Conservation (phyloP, 257 asterid species). For the Galeopsis tetrahit region DNA sequence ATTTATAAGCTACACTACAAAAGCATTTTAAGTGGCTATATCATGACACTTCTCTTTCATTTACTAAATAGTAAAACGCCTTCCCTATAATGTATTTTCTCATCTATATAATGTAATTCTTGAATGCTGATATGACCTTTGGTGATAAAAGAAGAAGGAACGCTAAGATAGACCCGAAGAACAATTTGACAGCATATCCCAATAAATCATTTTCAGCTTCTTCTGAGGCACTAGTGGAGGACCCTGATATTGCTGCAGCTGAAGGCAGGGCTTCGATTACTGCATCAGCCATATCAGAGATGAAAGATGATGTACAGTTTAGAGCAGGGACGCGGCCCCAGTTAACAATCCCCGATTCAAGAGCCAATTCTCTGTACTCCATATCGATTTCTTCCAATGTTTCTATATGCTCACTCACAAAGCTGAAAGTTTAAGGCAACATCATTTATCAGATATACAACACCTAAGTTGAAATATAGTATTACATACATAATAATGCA, state of each 20-base stretch:
- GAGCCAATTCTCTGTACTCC: constrained; percentile 90
- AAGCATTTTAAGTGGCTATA: constrained; percentile 14
- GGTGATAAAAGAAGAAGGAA: constrained; percentile 74
- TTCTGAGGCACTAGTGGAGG: constrained; percentile 39
- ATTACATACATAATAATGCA: neutral
- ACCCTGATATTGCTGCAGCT: constrained; percentile 58
- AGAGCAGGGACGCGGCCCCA: constrained; percentile 99
- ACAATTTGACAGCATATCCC: constrained; percentile 50
- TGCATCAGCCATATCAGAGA: constrained; percentile 86
- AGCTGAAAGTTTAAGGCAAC: constrained; percentile 52
- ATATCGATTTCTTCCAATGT: constrained; percentile 96
- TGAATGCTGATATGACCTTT: constrained; percentile 51
- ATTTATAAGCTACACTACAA: constrained; percentile 23
- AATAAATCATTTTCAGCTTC: constrained; percentile 49
- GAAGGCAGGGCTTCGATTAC: constrained; percentile 91
- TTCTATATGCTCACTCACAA: constrained; percentile 98
- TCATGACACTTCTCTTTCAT: neutral
- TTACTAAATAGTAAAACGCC: neutral
- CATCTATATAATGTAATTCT: constrained; percentile 42
- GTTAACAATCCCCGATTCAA: constrained; percentile 78
- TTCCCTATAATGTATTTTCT: neutral
- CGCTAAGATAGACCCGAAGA: constrained; percentile 82
- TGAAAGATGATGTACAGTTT: constrained; percentile 84
- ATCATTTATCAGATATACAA: constrained; percentile 21
- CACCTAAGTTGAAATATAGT: neutral